phyloP scores from a whole-genome alignment of 1,284 basidiomycete genomes.

The Lentinula novae-zelandiae region DNA sequence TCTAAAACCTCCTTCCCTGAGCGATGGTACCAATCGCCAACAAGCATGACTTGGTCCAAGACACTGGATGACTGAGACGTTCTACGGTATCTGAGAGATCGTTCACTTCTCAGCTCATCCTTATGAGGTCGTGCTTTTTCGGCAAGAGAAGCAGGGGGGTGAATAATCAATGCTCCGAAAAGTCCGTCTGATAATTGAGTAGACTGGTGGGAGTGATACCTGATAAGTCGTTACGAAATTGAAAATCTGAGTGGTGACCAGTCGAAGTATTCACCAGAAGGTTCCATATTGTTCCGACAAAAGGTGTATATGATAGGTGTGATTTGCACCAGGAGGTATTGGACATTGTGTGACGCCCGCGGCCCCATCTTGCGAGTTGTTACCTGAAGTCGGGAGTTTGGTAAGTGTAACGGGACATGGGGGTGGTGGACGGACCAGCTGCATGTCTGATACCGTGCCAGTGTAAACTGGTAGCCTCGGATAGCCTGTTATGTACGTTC shows the following conservation, averaged over 20 bases:
- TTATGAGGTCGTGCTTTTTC: not conserved
- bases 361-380: constrained; percentile 9
- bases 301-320: constrained; percentile 8
- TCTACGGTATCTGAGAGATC: not conserved
- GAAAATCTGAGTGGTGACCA: not conserved
- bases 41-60: constrained; percentile 10
- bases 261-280: constrained; percentile 5
- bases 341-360: constrained; percentile 8
- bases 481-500: constrained; percentile 8
- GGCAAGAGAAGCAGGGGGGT: not conserved
- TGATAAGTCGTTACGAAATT: not conserved
- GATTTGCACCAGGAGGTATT: constrained; percentile 7
- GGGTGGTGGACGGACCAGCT: not conserved
- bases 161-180: constrained; percentile 13
- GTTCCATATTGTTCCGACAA: constrained; percentile 9
- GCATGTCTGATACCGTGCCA: constrained; percentile 13
- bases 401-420: not conserved
- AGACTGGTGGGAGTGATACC: constrained; percentile 13
- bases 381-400: not conserved
- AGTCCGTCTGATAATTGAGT: constrained; percentile 12
- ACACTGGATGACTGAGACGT: not conserved
- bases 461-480: constrained; percentile 4
- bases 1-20: constrained; percentile 7
- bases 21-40: constrained; percentile 15
- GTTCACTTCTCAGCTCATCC: constrained; percentile 5